Percentiles rank a stretch among this genome's conserved stretches.
phyloP scores from a whole-genome alignment of 805 yeast genomes.

The Metschnikowia sp. region DNA sequence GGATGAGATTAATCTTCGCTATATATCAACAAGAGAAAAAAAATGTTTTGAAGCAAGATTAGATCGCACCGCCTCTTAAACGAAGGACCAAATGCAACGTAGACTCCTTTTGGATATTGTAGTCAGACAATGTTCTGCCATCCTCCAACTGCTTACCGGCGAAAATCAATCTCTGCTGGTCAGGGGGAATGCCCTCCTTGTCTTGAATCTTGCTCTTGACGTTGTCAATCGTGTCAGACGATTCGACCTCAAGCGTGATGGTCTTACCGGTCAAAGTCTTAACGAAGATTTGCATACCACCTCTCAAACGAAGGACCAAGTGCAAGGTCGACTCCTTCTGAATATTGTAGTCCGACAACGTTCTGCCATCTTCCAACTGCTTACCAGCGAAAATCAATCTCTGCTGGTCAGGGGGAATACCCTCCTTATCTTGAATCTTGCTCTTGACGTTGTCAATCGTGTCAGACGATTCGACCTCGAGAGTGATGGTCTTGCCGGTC shows the following conservation, averaged over 20 bases:
- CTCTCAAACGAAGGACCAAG: slow-evolving; percentile 96
- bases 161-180: slow-evolving; percentile 44
- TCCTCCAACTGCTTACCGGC: slow-evolving; percentile 49
- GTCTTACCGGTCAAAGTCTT: slow-evolving; percentile 62
- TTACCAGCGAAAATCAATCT: slow-evolving; percentile 97
- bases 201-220: slow-evolving; percentile 52
- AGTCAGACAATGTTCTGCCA: slow-evolving; percentile 32
- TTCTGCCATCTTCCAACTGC: slow-evolving; percentile 95
- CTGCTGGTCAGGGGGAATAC: slow-evolving; percentile 97
- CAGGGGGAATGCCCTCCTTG: slow-evolving; percentile 45
- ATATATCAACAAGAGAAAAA: not conserved
- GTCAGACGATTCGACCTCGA: slow-evolving; percentile 97
- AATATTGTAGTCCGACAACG: slow-evolving; percentile 95
- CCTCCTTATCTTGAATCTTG: slow-evolving; percentile 96
- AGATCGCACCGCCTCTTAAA: slow-evolving; percentile 52
- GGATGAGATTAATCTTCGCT: not conserved
- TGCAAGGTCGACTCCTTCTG: slow-evolving; percentile 96
- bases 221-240: slow-evolving; percentile 95
- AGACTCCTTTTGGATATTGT: slow-evolving; percentile 47
- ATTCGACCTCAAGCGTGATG: slow-evolving; percentile 91
- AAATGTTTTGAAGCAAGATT: slow-evolving; percentile 21
- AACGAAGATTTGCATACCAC: slow-evolving; percentile 60
- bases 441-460: slow-evolving; percentile 91
- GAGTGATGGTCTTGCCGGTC: slow-evolving; percentile 69
- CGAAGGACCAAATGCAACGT: slow-evolving; percentile 26